Conservation (phyloP, 805 yeast species). For the Pichia pseudocactophila region DNA sequence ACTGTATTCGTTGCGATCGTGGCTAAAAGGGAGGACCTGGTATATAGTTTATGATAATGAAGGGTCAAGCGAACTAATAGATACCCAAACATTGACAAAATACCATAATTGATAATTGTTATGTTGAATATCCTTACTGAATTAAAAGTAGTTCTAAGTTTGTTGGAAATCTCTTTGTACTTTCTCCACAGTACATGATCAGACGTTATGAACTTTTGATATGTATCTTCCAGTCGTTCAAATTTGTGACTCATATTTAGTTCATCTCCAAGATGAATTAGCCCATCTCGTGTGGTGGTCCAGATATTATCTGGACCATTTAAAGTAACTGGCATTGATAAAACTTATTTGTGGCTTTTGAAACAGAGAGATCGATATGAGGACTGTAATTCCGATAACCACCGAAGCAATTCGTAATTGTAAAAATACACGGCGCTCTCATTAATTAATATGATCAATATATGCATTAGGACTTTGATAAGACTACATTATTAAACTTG, state of each 20-base stretch:
- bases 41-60: conserved; percentile 52
- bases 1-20: conserved; percentile 74
- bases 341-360: background rate
- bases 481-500: too few relatives aligned
- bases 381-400: too few relatives aligned
- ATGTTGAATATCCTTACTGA: conserved; percentile 32
- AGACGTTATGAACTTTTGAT: background rate
- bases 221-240: background rate
- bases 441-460: too few relatives aligned
- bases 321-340: background rate
- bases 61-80: conserved; percentile 46
- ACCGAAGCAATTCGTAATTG: too few relatives aligned
- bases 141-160: conserved; percentile 11
- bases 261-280: background rate
- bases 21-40: conserved; percentile 59
- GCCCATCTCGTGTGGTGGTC: background rate
- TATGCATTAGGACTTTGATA: too few relatives aligned
- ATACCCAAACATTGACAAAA: conserved; percentile 39
- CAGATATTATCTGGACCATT: background rate
- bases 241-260: background rate
- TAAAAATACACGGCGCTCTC: too few relatives aligned
- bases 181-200: background rate
- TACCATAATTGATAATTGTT: conserved; percentile 48
- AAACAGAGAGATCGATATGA: too few relatives aligned
- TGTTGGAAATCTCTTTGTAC: background rate